Evolutionary conservation across 2,329 filamentous ascomycete genomes (phyloP).

Genomic region (Aspergillus luchuensis): DNA sequence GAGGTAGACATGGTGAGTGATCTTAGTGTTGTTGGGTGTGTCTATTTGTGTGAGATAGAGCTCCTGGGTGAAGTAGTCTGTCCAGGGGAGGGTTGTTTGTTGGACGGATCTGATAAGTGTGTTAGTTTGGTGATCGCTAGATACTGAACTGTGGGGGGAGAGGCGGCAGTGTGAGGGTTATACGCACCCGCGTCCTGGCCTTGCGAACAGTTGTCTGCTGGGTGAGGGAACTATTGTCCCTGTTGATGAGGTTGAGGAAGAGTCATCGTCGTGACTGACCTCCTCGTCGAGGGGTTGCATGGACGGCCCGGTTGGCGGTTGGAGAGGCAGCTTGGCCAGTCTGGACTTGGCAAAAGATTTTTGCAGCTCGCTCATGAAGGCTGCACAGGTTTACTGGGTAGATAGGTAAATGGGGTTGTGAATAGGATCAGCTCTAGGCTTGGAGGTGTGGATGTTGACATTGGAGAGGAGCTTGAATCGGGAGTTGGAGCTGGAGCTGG

Average conservation of each 20-base stretch:
- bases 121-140: background rate
- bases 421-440: background rate
- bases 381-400: background rate
- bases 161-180: background rate
- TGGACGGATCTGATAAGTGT: slow-evolving; percentile 35
- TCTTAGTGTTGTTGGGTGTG: slow-evolving; percentile 41
- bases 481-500: background rate
- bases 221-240: slow-evolving; percentile 85
- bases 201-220: slow-evolving; percentile 71
- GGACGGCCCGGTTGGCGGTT: slow-evolving; percentile 50
- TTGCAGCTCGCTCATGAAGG: slow-evolving; percentile 75
- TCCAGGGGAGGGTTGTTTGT: slow-evolving; percentile 75
- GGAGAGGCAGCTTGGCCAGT: slow-evolving; percentile 63
- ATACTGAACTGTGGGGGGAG: background rate
- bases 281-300: slow-evolving; percentile 36
- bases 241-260: slow-evolving; percentile 87
- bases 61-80: slow-evolving; percentile 86
- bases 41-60: slow-evolving; percentile 62
- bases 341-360: slow-evolving; percentile 77
- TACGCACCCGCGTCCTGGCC: slow-evolving; percentile 62
- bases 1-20: slow-evolving; percentile 82
- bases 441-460: background rate
- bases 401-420: background rate
- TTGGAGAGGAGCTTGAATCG: background rate
- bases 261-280: slow-evolving; percentile 60